Conservation (phyloP, 805 yeast genomes). For the Saturnispora zaruensis region DNA sequence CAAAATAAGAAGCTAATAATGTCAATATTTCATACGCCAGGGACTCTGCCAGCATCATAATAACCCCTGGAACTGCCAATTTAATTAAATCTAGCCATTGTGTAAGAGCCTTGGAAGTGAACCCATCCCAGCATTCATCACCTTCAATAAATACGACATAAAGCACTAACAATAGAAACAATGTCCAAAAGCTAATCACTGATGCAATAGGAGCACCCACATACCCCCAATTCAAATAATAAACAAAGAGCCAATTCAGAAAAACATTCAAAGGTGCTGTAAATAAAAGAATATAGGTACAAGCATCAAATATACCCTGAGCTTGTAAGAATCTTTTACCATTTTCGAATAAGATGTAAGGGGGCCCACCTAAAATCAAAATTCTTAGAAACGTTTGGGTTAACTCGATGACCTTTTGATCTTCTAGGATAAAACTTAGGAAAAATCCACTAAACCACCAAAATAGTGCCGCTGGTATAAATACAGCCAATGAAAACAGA, state of each 20-base stretch:
- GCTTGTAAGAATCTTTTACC: slow-evolving; percentile 68
- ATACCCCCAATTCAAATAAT: slow-evolving; percentile 60
- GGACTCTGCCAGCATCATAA: slow-evolving; percentile 49
- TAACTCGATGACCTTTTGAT: slow-evolving; percentile 36
- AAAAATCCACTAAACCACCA: slow-evolving; percentile 54
- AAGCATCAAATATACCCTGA: slow-evolving; percentile 74
- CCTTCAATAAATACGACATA: slow-evolving; percentile 59
- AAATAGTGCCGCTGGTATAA: slow-evolving; percentile 48
- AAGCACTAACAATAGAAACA: slow-evolving; percentile 46
- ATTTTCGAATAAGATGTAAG: slow-evolving; percentile 60
- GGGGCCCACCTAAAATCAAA: slow-evolving; percentile 62
- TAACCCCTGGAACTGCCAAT: slow-evolving; percentile 44
- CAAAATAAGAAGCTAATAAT: slow-evolving; percentile 42
- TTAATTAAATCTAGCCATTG: slow-evolving; percentile 35
- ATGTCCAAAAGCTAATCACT: slow-evolving; percentile 60
- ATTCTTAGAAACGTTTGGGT: slow-evolving; percentile 52
- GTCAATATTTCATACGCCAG: slow-evolving; percentile 52
- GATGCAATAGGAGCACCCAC: slow-evolving; percentile 72
- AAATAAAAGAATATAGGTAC: slow-evolving; percentile 55
- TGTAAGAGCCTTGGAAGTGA: slow-evolving; percentile 27
- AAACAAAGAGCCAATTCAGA: slow-evolving; percentile 57
- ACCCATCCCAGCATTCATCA: slow-evolving; percentile 62
- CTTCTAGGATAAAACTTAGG: slow-evolving; percentile 39
- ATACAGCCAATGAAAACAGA: slow-evolving; percentile 48
- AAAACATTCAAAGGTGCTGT: slow-evolving; percentile 68